Evolutionary conservation across 2,329 filamentous ascomycete species (phyloP), one percentile per base, ranked within the genome.

Genomic region (Exophiala sp.): DNA sequence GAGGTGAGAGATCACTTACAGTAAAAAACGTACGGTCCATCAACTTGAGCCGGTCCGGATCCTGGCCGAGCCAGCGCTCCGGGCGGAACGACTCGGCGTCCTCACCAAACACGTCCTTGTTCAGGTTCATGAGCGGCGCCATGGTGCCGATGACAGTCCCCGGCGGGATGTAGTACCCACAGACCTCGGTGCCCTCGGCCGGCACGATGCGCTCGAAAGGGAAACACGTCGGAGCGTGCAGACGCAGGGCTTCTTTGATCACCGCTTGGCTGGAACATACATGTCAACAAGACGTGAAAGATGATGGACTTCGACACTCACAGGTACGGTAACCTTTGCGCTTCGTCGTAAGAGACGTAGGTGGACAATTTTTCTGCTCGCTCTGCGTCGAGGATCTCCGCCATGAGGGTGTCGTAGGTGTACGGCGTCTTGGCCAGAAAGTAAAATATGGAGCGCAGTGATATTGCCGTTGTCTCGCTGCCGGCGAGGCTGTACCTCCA

Each of bases 381-480:
- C 6, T 48, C 44, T n/a, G 18, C 43, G 8, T 12, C 29, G 12
- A 39, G 29, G 20, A 54, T 34, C 14, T 54, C 50, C 9, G 6
- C 32, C 3, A 32, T 34, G 9, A 54, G 34, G 20, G 24, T 54
- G 21, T 49, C 12, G 32, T 54, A 49, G 38, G 12, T 9, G 12
- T 24, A 8, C 0, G 83, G 84, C 62, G 83, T 81, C 63, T 84
- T 84, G 34, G 90, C 75, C 3, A 91, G 71, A 67, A 83, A 85
- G 70, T 91, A 91, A 64, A 91, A 89, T 0, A 90, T 79, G 8
- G 84, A 78, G 6, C 81, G 80, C 0, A 91, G 76, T 3, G 80
- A 82, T 64, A 91, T 90, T 32, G 86, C 87, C 0, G 88, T 91
- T 0, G 88, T 91, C 69, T 92, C 88, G 2, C 82, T 86, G 3